Evolutionary conservation across 1,284 basidiomycete genomes (phyloP).

Genomic region (Apiotrichum gracile): DNA sequence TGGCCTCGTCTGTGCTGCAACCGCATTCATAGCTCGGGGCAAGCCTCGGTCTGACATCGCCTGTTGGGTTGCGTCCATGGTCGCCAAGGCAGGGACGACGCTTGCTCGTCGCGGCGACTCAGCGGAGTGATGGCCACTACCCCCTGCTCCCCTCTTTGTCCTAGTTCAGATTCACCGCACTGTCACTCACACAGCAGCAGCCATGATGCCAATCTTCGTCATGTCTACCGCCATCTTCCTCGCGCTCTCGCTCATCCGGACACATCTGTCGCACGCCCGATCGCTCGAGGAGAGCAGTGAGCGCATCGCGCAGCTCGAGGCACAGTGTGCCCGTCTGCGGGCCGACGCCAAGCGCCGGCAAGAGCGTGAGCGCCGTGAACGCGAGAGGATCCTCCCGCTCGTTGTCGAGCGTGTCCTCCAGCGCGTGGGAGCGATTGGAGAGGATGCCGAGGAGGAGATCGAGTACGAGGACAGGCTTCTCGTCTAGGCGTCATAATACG

Average conservation of each 20-base stretch:
- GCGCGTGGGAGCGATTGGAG: slow-evolving; percentile 31
- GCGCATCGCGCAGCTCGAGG: slow-evolving; percentile 39
- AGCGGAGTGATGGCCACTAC: too few species aligned
- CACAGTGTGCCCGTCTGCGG: slow-evolving; percentile 28
- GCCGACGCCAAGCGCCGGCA: slow-evolving; percentile 22
- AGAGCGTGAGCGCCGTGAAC: slow-evolving; percentile 34
- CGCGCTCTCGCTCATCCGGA: slow-evolving; percentile 35
- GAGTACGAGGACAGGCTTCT: slow-evolving; percentile 22
- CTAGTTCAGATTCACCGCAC: too few species aligned
- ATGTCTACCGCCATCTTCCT: slow-evolving; percentile 45
- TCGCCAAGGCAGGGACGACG: too few species aligned
- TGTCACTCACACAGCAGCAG: slow-evolving; percentile 22
- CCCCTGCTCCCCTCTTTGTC: too few species aligned
- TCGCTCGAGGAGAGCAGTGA: slow-evolving; percentile 33
- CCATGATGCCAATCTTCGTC: slow-evolving; percentile 46
- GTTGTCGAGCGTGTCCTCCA: slow-evolving; percentile 43
- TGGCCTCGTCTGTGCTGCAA: too few species aligned
- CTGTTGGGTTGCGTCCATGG: too few species aligned
- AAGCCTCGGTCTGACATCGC: too few species aligned
- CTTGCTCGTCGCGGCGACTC: too few species aligned
- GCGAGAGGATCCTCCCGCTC: slow-evolving; percentile 40
- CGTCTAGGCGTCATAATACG: neutral
- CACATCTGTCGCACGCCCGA: slow-evolving; percentile 37
- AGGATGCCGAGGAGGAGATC: slow-evolving; percentile 21
- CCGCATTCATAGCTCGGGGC: too few species aligned